Evolutionary conservation across 179 eudicot species (phyloP), one percentile per base, ranked within the genome.

Genomic region (Silene noctiflora): DNA sequence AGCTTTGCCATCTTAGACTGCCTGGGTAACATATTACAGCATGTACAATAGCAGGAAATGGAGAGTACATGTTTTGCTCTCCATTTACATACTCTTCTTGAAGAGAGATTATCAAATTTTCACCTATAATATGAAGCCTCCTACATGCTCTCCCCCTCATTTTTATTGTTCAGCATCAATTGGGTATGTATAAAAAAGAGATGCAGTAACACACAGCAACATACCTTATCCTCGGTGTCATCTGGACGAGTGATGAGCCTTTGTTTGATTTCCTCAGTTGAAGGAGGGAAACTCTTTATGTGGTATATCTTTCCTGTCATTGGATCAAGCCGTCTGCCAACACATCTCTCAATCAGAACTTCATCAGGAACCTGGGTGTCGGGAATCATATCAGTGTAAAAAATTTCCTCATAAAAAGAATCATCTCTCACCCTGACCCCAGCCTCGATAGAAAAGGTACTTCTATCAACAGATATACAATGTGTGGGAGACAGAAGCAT

Each of bases 241-340:
- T 95, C 99, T 20, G 95, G 87, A 74, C 98, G 96, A 71, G 89
- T 91, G 51, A 90, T 71, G 78, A 95, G 93, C 84, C 98, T 88
- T 73, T 84, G 85, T 77, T 83, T 89, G 22, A 93, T 80, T 87
- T 93, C 99, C 55, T 91, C 89, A 1, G 85, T 89, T 75, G 90
- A 90, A 19, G 98, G 98, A 76, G 90, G 92, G 80, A 89, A 91
- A 71, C 86, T 86, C 25, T 77, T 85, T 13, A 95, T 21, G 75
- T 95, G 99, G 81, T 95, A 95, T 53, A 95, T 95, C 84, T 88
- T 91, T 73, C 99, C 97, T 0, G 96, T 89, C 79, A 87, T 72
- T 67, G 98, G 98, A 78, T 95, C 98, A 80, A 93, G 80, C 71
- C 92, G 88, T 88, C 99, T 86, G 67, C 99, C 98, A 85, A 95